These are phyloP conservation scores for Brassica hybrid DNA, from an alignment of 441 rosid species.

Conservation along the genomic window DNA sequence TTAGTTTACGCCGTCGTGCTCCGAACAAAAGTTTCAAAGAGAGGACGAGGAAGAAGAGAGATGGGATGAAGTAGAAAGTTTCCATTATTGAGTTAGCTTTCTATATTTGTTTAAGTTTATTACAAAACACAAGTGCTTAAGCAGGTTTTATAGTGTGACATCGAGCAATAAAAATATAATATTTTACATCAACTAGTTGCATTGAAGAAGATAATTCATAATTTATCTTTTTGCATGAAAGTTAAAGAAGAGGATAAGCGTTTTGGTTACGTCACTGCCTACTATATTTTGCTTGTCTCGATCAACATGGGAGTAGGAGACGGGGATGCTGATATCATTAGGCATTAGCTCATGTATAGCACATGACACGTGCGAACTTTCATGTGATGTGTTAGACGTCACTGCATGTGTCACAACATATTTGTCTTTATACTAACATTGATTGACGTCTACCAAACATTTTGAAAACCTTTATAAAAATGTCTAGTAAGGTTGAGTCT, in stretches of 20 bases:
- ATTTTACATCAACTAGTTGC: neutral
- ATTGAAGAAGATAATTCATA: neutral
- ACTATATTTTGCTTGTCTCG: neutral
- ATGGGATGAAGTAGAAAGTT: neutral
- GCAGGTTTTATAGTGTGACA: conserved; percentile 6
- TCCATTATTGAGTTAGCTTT: conserved; percentile 23
- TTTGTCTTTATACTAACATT: neutral
- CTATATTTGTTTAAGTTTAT: neutral
- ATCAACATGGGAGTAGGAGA: neutral
- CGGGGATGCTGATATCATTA: neutral
- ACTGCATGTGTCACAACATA: conserved; percentile 17
- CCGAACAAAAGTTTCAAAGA: neutral
- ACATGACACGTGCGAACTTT: conserved; percentile 16
- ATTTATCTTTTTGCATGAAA: neutral
- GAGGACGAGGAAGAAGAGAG: neutral
- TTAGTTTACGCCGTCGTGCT: conserved; percentile 7
- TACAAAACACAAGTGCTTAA: neutral
- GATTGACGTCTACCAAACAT: neutral
- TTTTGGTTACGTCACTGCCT: conserved; percentile 10
- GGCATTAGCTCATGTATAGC: neutral
- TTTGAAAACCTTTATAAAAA: neutral
- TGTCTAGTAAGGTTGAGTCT: neutral
- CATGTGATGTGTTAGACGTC: conserved; percentile 8
- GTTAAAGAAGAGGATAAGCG: neutral
- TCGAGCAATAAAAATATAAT: neutral